Base-by-base conservation (phyloP, 1,284 basidiomycete species). In the Marasmius tenuissimus region DNA sequence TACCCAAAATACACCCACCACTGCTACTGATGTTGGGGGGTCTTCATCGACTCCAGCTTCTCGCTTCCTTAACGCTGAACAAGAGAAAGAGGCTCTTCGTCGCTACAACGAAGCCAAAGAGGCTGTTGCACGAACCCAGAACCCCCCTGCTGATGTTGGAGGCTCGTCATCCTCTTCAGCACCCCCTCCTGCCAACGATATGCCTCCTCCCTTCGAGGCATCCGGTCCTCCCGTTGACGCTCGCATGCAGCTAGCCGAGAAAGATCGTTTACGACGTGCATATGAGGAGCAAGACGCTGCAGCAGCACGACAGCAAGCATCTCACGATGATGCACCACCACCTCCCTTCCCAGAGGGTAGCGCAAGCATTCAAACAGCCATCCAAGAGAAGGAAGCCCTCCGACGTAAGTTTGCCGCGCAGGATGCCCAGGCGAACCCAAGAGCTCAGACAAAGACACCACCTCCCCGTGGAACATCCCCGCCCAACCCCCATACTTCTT, bases 321-420 rank as follows among this genome's bases (percentile, higher is more conserved):
- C 53, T 10, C 52, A 58, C 14, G 54, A 61, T 10, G 64, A 68
- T 33, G 65, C 63, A 1, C 62, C 62, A 1, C 67, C 65, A 34
- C 65, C 67, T 7, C 64, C 66, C 40, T 66, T 67, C 45, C 64
- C 62, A 51, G 63, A 48, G 63, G 58, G 59, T 61, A 37, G 57
- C 59, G 35, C 63, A 63, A 57, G 56, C 40, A 50, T 57, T 40
- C 58, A 64, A 49, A 72, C 61, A 27, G 78, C 78, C 1, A 65
- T 77, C 11, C 76, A 80, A n/a, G 83, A 85, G 71, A 87, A 87
- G 68, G 85, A 86, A 63, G 75, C 78, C 20, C 69, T 85, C 56
- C 77, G 80, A 22, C 74, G 77, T 63, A 79, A 78, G 37, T 72
- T 70, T 49, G 74, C 59, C 27, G 57, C 58, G 57, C 63, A 64